Base-by-base conservation (phyloP, 495 filamentous ascomycete genomes). In the Lasiosphaeriaceae sp. region DNA sequence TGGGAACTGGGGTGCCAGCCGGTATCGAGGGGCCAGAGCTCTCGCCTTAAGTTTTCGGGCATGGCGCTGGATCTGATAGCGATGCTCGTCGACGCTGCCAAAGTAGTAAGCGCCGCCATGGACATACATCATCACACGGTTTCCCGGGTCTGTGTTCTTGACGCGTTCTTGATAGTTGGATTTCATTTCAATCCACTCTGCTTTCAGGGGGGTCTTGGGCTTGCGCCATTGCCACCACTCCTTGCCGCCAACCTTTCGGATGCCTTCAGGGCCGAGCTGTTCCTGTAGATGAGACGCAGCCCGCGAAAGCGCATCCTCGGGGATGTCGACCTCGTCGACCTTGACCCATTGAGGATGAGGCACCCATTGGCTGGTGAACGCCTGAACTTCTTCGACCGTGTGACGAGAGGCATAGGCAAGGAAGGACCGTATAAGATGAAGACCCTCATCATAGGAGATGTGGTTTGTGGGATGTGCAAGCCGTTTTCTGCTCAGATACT, bases 161-260 rank as follows among this genome's bases (percentile, higher is more conserved):
- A 86, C 88, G 52, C 87, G 80, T 64, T 86, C 81, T 47, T 86
- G 72, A 62, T 92, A 88, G 62, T 97, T 89, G 52, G 81, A 79
- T 54, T 83, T 84, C 92, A 96, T 96, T 77, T 96, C 94, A 59
- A 97, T 87, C 93, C 90, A 97, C 67, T 97, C 94, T 2, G 88
- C 91, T 65, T 83, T 84, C 50, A 95, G 70, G 0, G 82, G 80
- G 29, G 74, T 78, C 16, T 80, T 73, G 9, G 73, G 74, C 52
- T 73, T 71, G 53, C 93, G 84, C 93, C 93, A 97, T 74, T 91
- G 89, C 93, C 93, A 97, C 93, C 93, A 97, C 41, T 83, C 83
- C 70, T 81, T 79, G 0, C 93, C 93, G 19, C 93, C 93, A 2
- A 96, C 81, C 41, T 80, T 80, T 21, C 78, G 71, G 20, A 96